These are phyloP conservation scores for Rhododendron henanense DNA, from an alignment of 148 eudicot genomes.

Conservation along the genomic window DNA sequence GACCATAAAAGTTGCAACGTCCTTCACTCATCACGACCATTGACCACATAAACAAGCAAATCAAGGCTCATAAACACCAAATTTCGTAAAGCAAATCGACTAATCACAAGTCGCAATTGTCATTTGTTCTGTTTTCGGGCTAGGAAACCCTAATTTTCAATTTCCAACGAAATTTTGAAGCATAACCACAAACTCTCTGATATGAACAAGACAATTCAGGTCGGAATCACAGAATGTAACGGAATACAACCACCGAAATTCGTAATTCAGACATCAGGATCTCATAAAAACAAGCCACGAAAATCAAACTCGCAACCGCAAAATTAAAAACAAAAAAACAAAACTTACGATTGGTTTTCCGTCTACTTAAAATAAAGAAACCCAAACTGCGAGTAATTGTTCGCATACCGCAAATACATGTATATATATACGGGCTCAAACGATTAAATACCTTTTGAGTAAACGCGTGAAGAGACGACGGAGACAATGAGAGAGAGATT, in stretches of 20 bases:
- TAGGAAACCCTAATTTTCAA: background rate
- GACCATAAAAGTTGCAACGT: background rate
- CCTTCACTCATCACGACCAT: background rate
- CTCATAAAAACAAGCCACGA: background rate
- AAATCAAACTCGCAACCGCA: background rate
- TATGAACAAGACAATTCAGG: background rate
- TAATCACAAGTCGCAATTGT: background rate
- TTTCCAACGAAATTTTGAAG: background rate
- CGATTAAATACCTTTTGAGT: background rate
- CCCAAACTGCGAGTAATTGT: background rate
- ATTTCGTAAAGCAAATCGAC: background rate
- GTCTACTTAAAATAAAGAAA: background rate
- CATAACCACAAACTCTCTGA: background rate
- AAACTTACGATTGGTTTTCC: background rate
- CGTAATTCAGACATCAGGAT: background rate
- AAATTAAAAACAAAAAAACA: background rate
- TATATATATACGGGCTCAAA: background rate
- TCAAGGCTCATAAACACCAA: background rate
- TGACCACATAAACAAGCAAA: background rate
- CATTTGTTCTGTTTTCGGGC: background rate
- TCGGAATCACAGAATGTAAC: background rate
- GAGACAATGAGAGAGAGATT: background rate
- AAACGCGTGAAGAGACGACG: background rate
- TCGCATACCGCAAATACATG: background rate
- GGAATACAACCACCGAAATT: background rate